Percentiles rank a stretch among this genome's conserved stretches.
Evolutionary conservation across 1,284 basidiomycete genomes (phyloP).

Genomic region (Cryptococcus amylolentus): DNA sequence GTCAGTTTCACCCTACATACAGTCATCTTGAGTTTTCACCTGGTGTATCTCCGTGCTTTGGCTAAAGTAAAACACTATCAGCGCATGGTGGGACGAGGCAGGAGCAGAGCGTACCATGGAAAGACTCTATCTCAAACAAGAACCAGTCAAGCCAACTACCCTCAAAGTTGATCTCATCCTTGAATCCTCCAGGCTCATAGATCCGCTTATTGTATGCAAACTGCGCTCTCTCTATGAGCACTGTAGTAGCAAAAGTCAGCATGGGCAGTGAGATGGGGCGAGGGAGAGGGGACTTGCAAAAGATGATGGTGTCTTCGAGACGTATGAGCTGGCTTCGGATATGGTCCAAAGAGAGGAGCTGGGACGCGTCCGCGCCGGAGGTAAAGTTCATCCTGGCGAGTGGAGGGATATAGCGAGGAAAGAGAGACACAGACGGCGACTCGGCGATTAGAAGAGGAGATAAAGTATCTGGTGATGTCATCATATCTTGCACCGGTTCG

Average conservation of each 20-base stretch:
- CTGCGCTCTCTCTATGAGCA: constrained; percentile 92
- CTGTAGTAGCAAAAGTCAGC: constrained; percentile 38
- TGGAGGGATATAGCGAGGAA: too few relatives aligned
- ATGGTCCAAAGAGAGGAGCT: constrained; percentile 76
- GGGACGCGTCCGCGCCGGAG: constrained; percentile 57
- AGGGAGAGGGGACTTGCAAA: constrained; percentile 52
- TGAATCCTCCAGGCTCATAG: constrained; percentile 75
- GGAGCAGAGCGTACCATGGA: constrained; percentile 69
- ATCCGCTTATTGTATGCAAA: constrained; percentile 92
- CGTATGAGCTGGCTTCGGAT: constrained; percentile 84
- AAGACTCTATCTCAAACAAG: constrained; percentile 85
- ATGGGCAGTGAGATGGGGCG: neutral
- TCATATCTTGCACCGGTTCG: too few relatives aligned
- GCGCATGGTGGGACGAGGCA: neutral
- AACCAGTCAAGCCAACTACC: constrained; percentile 98
- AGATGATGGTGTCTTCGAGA: constrained; percentile 98
- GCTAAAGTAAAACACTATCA: constrained; percentile 54
- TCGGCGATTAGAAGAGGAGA: too few relatives aligned
- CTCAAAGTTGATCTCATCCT: constrained; percentile 65
- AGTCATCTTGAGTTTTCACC: constrained; percentile 53
- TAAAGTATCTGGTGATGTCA: too few relatives aligned
- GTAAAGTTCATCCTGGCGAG: constrained; percentile 47
- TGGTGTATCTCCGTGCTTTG: constrained; percentile 87
- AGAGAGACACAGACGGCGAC: too few relatives aligned
- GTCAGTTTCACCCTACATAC: neutral